Evolutionary conservation across 2,329 filamentous ascomycete species (phyloP).

Genomic region (Periconia macrospinosa): DNA sequence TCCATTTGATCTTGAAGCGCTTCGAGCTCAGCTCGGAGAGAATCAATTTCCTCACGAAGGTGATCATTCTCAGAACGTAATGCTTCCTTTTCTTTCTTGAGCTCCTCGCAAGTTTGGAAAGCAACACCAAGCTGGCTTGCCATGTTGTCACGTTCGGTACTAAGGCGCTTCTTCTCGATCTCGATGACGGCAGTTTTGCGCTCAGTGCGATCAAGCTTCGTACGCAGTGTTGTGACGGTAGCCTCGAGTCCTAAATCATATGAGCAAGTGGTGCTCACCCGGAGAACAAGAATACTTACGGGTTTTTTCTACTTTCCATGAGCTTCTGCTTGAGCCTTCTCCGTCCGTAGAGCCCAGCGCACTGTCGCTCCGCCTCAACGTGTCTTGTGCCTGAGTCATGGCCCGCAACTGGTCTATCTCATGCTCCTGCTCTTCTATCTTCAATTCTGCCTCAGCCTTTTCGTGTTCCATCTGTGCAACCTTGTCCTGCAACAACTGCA

Average conservation of each 20-base stretch:
- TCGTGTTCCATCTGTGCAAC: constrained; percentile 59
- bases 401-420: constrained; percentile 56
- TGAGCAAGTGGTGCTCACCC: constrained; percentile 12
- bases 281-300: constrained; percentile 49
- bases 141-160: constrained; percentile 66
- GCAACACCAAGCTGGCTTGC: constrained; percentile 64
- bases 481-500: constrained; percentile 61
- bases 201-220: constrained; percentile 64
- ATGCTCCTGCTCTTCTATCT: constrained; percentile 54
- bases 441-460: constrained; percentile 54
- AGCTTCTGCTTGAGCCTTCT: constrained; percentile 45
- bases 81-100: constrained; percentile 50
- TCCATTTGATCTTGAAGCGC: constrained; percentile 36
- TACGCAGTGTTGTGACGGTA: constrained; percentile 62
- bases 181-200: constrained; percentile 65
- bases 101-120: constrained; percentile 58
- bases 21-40: constrained; percentile 37
- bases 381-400: constrained; percentile 48
- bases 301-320: constrained; percentile 55
- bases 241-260: constrained; percentile 56
- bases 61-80: constrained; percentile 38
- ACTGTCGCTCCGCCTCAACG: constrained; percentile 49
- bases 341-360: constrained; percentile 51
- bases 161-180: constrained; percentile 64
- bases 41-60: constrained; percentile 41